Evolutionary conservation across 1,139 yeast genomes (phyloP), one percentile per base, ranked within the genome.

Genomic region (Kodamaea fungicola): DNA sequence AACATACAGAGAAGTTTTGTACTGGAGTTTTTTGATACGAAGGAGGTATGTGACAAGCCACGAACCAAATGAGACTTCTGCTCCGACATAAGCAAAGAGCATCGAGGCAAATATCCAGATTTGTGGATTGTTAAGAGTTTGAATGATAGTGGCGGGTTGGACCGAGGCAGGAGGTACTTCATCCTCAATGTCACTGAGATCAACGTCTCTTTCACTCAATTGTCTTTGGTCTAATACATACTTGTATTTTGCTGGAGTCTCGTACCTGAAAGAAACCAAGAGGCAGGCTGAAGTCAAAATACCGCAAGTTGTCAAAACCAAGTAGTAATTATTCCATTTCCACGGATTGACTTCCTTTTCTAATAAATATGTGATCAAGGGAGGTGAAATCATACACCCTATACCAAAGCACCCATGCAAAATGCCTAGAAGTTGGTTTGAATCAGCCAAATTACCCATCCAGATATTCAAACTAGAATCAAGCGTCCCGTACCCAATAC

Each of bases 351-450:
- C 26, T 12, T 52, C 32, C 29, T 55, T 52, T 40, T 62, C 64
- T 22, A 71, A 49, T 30, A 76, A 64, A 37, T 59, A 51, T 0
- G 82, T 69, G n/a, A 78, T 72, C 21, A 77, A 44, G 4, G 80
- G 74, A 0, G 92, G 89, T 1, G 86, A 71, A 0, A 79, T 61
- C 66, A 82, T 74, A 34, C 86, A 78, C 1, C 89, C 88, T 6
- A 80, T 55, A 0, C 90, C 90, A 52, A 80, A 83, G 43, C 74
- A 69, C 0, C 87, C 84, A 59, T 83, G 92, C 46, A 82, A 54
- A 0, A 78, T 55, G 1, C 90, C 90, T 59, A 83, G 61, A 21
- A 80, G 54, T 50, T 80, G 84, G 54, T 82, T 82, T 29, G 80
- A 72, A 44, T 77, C 77, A 6, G 56, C 65, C 36, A 83, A 59